These are phyloP conservation scores for Sedum album DNA, from an alignment of 164 flowering plant species.

Conservation along the genomic window DNA sequence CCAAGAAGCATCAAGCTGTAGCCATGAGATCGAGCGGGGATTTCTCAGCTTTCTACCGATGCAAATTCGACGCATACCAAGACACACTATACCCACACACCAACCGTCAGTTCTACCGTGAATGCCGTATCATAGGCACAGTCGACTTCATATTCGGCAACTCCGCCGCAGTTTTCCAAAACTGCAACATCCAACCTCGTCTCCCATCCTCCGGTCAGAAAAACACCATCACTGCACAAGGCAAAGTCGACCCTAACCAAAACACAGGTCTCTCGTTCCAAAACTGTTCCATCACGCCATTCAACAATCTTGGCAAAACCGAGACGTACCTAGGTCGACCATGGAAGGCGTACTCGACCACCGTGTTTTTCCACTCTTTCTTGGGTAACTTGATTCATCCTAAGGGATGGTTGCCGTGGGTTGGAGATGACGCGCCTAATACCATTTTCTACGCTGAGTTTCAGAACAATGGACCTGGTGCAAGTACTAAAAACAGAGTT, in stretches of 20 bases:
- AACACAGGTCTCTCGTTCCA: conserved; percentile 64
- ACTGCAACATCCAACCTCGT: conserved; percentile 44
- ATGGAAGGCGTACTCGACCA: conserved; percentile 64
- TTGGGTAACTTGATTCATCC: conserved; percentile 38
- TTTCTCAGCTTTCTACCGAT: conserved; percentile 43
- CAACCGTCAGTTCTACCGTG: conserved; percentile 59
- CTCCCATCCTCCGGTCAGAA: conserved; percentile 41
- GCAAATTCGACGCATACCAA: conserved; percentile 50
- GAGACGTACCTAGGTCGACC: conserved; percentile 60
- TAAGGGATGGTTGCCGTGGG: conserved; percentile 69
- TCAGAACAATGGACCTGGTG: conserved; percentile 48
- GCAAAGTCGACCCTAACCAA: conserved; percentile 50
- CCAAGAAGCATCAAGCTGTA: conserved; percentile 66
- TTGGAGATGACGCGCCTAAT: conserved; percentile 30
- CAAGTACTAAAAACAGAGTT: conserved; percentile 41
- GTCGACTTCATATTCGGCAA: conserved; percentile 82
- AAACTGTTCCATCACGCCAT: conserved; percentile 36
- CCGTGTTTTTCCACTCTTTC: conserved; percentile 29
- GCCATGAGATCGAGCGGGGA: conserved; percentile 49
- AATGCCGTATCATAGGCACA: conserved; percentile 49
- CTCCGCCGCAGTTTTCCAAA: conserved; percentile 59
- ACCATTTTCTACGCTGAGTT: conserved; percentile 58
- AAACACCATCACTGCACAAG: conserved; percentile 75
- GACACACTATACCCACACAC: conserved; percentile 56
- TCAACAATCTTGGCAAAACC: conserved; percentile 24